Conservation (phyloP, 73 alveolate genomes). For the Paramecium sexaurelia region DNA sequence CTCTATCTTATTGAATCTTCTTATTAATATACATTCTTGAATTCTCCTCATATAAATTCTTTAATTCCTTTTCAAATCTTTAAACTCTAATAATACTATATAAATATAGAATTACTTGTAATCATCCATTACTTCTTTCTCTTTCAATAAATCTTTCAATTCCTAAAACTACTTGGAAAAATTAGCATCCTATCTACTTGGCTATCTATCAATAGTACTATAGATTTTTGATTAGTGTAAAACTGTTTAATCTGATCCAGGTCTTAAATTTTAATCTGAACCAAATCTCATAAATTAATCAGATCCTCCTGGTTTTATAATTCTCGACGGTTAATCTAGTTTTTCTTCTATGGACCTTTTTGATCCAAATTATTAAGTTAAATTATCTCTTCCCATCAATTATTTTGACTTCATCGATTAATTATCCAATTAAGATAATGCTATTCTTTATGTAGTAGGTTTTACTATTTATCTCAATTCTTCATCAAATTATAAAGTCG, state of each 20-base stretch:
- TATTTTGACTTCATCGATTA: background rate
- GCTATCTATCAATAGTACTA: background rate
- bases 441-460: background rate
- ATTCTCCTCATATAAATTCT: constrained; percentile 26
- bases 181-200: background rate
- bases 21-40: background rate
- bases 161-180: background rate
- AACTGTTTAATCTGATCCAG: constrained; percentile 1
- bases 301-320: background rate
- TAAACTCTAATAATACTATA: background rate
- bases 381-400: background rate
- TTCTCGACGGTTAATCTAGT: background rate
- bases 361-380: background rate
- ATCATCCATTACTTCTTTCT: constrained; percentile 25
- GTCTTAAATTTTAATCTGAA: background rate
- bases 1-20: constrained; percentile 18
- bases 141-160: constrained; percentile 19
- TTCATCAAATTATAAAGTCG: constrained; percentile 27
- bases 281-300: background rate
- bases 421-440: background rate
- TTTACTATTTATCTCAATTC: background rate
- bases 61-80: background rate
- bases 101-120: background rate
- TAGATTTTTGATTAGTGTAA: background rate
- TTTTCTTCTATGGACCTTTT: background rate